Conservation (phyloP, 345 rosid species). For the Citrus medica region DNA sequence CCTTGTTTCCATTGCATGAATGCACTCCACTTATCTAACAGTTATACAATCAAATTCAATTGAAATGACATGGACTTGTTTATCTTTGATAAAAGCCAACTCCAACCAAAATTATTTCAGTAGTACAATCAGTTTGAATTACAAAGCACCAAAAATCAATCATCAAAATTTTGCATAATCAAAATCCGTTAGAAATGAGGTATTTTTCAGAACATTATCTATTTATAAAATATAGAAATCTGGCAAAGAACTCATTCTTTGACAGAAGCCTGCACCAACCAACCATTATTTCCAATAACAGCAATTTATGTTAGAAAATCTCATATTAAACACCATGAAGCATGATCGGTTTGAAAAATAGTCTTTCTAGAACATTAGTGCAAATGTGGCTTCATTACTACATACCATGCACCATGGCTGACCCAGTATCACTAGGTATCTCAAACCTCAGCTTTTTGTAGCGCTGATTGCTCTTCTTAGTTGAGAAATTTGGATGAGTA, state of each 20-base stretch:
- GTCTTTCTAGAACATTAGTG: not conserved
- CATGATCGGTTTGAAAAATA: not conserved
- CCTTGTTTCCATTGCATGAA: not conserved
- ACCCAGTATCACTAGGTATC: slow-evolving; percentile 66
- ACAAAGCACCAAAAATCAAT: not conserved
- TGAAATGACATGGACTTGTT: not conserved
- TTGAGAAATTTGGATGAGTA: slow-evolving; percentile 69
- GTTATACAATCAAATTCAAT: not conserved
- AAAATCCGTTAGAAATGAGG: not conserved
- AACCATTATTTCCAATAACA: not conserved
- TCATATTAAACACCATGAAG: not conserved
- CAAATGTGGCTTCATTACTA: not conserved
- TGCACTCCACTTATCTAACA: not conserved
- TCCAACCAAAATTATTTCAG: not conserved
- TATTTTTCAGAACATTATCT: not conserved
- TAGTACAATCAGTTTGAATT: not conserved
- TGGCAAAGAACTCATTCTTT: not conserved
- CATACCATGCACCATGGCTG: slow-evolving; percentile 90
- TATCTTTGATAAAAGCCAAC: not conserved
- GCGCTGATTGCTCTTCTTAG: slow-evolving; percentile 64
- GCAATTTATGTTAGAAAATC: not conserved
- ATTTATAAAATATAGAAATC: not conserved
- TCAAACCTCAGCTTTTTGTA: slow-evolving; percentile 75
- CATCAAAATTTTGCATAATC: not conserved
- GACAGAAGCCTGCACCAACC: not conserved